Base-by-base conservation (phyloP, 2,329 filamentous ascomycete species). In the Paracoccidioides lutzii region DNA sequence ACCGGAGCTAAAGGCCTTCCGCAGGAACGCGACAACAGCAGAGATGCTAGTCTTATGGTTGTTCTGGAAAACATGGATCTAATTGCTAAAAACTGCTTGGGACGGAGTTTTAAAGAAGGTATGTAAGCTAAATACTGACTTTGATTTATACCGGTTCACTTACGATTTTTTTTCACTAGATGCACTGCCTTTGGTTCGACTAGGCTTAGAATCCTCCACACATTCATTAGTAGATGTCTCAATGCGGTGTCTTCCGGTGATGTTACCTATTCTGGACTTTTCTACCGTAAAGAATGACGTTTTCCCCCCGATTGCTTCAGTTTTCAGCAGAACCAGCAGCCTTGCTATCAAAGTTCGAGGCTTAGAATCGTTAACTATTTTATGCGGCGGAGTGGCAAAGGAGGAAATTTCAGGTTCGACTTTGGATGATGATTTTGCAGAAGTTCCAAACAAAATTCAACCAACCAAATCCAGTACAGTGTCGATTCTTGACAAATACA, bases 201-300 rank as follows among this genome's bases (percentile, higher is more conserved):
- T 90, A 6, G 88, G 89, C 0, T 80, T 98, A 55, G 89, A 95
- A 64, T 95, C 90, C 8, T 81, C 88, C 0, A 96, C 90, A 0
- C 93, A 95, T 62, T 85, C 87, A 1, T 77, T 98, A 14, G 87
- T 96, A 0, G 93, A 97, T 71, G 86, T 87, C 3, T 85, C 90
- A 2, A 76, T 98, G 12, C 81, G 85, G 52, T 87, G 85, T 33
- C 73, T 98, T 4, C 85, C 89, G 1, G 78, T 82, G 0, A 81
- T 96, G n/a, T 74, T 97, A 4, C 88, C 90, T 0, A 82, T 93
- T 2, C 81, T 98, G 6, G 93, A 98, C 71, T 97, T 96, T 63
- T 94, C 86, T 62, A 97, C 91, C 0, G 90, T 96, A 64, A 98
- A 97, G 71, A 93, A 95, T 63, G 91, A 97, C 60, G 79, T 98